Evolutionary conservation across 1,139 yeast species (phyloP), one percentile per base, ranked within the genome.

Genomic region (Suhomyces choctaworum): DNA sequence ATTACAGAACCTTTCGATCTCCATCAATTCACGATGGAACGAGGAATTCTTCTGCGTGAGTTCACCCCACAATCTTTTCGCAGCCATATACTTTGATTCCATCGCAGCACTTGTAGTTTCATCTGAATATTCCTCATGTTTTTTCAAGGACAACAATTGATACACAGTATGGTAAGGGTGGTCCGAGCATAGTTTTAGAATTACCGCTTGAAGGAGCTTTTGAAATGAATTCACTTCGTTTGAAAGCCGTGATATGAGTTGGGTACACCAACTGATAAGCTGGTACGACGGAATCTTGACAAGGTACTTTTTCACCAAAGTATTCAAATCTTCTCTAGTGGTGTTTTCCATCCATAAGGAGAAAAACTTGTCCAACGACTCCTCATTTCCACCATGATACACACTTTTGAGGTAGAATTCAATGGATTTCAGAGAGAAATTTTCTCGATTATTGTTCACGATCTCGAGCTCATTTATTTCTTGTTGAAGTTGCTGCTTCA

Each of bases 131-230:
- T 49, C 48, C 27, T 70, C 71, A 47, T 78, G 77, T 14, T 72
- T 59, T 24, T 69, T 61, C 44, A 83, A 63, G 11, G 86, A 80
- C 42, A 80, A 64, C 16, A 90, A 58, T 31, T 81, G 76, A 54
- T 87, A 89, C 3, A 89, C 54, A 0, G 87, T 68, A 47, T 92
- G 97, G 55, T 70, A 78, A 0, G 97, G 97, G 50, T 89, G 90
- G 19, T 73, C 71, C 8, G 50, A 44, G 35, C 87, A 73, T 16
- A 88, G 57, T 4, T 68, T 57, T 3, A 64, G 50, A 12, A 90
- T 61, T 6, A 89, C 56, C 1, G 50, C 45, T 27, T 71, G 72
- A 26, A 92, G 60, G 0, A 74, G 54, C 1, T 41, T 47, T 50
- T 88, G 96, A 48, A 88, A 89, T 1, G 41, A 48, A 5, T 70